These are phyloP conservation scores for Cyclotella baltica DNA, from an alignment of 108 stramenopile genomes.

Conservation along the genomic window DNA sequence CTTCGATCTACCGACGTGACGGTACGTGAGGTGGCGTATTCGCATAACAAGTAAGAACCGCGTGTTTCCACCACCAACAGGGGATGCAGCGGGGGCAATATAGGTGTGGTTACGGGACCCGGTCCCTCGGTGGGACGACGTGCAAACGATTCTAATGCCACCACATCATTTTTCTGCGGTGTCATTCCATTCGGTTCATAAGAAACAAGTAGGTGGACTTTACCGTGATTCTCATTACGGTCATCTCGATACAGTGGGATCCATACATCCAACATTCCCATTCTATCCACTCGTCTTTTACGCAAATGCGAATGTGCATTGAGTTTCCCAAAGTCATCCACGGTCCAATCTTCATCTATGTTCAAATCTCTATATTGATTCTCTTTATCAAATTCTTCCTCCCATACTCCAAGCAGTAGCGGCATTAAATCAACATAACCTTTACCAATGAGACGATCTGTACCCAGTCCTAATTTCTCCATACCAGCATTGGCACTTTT, in stretches of 20 bases:
- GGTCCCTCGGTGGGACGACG: conserved; percentile 48
- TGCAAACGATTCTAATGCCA: conserved; percentile 86
- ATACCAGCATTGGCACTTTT: conserved; percentile 9
- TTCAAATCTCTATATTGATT: conserved; percentile 19
- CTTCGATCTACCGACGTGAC: conserved; percentile 45
- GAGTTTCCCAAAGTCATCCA: conserved; percentile 41
- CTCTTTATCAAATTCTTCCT: conserved; percentile 58
- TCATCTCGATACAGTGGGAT: conserved; percentile 57
- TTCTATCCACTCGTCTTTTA: conserved; percentile 35
- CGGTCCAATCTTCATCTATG: conserved; percentile 9
- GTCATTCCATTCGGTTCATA: conserved; percentile 81
- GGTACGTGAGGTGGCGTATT: conserved; percentile 57
- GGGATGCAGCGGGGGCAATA: conserved; percentile 71
- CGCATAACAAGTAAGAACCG: conserved; percentile 62
- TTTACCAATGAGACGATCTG: conserved; percentile 69
- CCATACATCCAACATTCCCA: conserved; percentile 59
- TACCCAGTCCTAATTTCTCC: conserved; percentile 42
- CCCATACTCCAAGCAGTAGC: conserved; percentile 63
- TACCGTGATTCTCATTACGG: conserved; percentile 39
- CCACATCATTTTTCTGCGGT: conserved; percentile 74
- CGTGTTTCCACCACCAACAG: conserved; percentile 65
- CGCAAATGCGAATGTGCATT: neutral
- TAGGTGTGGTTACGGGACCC: conserved; percentile 47
- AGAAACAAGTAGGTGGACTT: conserved; percentile 75
- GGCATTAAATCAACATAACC: conserved; percentile 76